These are phyloP conservation scores for Aegilops longissima DNA, from an alignment of 176 grass and related monocot species.

Conservation along the genomic window DNA sequence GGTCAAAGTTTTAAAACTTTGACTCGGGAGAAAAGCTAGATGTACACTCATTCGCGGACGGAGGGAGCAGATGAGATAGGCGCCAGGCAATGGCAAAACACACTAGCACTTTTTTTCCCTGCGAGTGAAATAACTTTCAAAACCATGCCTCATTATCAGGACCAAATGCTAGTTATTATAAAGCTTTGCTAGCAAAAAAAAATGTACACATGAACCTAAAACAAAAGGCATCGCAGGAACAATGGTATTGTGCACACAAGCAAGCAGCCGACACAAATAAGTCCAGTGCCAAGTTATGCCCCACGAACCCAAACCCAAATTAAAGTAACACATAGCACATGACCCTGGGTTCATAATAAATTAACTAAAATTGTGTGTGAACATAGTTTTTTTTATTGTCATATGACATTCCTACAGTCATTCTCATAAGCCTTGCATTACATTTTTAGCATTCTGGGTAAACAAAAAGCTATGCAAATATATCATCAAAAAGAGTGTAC, in stretches of 20 bases:
- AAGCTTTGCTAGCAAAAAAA: neutral
- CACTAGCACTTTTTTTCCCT: neutral
- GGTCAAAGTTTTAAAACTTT: too few relatives aligned
- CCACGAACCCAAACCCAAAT: neutral
- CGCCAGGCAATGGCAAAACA: neutral
- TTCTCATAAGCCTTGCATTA: neutral
- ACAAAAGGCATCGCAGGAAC: neutral
- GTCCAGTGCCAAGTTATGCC: neutral
- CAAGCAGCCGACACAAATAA: neutral
- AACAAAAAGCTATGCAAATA: slow-evolving; percentile 2
- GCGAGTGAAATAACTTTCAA: neutral
- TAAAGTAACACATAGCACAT: neutral
- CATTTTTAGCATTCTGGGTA: neutral
- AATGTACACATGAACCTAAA: neutral
- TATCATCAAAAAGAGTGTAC: neutral
- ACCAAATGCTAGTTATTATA: neutral
- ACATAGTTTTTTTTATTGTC: neutral
- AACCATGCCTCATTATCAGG: neutral
- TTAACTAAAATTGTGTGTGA: neutral
- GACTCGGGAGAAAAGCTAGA: too few relatives aligned
- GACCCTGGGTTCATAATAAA: neutral
- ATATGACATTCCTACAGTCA: neutral
- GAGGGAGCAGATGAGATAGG: neutral
- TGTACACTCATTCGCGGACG: too few relatives aligned
- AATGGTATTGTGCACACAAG: neutral